Evolutionary conservation across 2,329 filamentous ascomycete genomes (phyloP).

Genomic region (Cladosporium sp.): DNA sequence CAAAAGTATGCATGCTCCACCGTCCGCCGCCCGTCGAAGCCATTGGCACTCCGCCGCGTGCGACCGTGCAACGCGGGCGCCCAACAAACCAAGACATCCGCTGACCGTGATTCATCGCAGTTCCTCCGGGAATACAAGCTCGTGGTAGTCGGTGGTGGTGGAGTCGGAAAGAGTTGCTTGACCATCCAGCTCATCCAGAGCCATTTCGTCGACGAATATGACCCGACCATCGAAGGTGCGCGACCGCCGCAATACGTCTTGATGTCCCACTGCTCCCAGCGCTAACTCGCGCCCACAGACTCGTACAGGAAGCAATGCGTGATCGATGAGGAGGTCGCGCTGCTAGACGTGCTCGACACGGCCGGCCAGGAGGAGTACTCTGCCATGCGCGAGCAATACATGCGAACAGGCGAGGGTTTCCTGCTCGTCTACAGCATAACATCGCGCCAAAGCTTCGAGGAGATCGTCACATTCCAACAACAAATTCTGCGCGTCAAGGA

Average conservation of each 20-base stretch:
- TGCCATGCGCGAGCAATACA: slow-evolving; percentile 99
- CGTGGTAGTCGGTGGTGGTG: slow-evolving; percentile 96
- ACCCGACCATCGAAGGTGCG: slow-evolving; percentile 97
- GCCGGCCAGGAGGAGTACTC: slow-evolving; percentile 99
- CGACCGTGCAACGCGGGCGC: slow-evolving; percentile 16
- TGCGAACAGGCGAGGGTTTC: slow-evolving; percentile 98
- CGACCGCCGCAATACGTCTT: slow-evolving; percentile 22
- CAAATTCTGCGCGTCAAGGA: slow-evolving; percentile 98
- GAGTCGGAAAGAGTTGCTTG: slow-evolving; percentile 98
- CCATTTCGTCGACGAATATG: slow-evolving; percentile 99
- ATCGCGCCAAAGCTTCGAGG: slow-evolving; percentile 94
- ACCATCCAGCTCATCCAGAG: slow-evolving; percentile 82
- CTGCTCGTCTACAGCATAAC: slow-evolving; percentile 98
- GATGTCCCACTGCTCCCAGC: neutral
- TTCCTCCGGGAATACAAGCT: slow-evolving; percentile 57
- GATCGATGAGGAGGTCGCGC: slow-evolving; percentile 95
- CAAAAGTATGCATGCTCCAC: slow-evolving; percentile 32
- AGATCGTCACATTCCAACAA: slow-evolving; percentile 98
- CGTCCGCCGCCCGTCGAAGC: slow-evolving; percentile 18
- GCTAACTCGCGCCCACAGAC: slow-evolving; percentile 58
- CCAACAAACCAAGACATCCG: slow-evolving; percentile 22
- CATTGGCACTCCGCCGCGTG: slow-evolving; percentile 19
- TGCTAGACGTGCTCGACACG: slow-evolving; percentile 97
- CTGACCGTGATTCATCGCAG: slow-evolving; percentile 32
- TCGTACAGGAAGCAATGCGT: slow-evolving; percentile 99